Evolutionary conservation across 2,329 filamentous ascomycete species (phyloP), one percentile per base, ranked within the genome.

Genomic region (Diaporthe eres): DNA sequence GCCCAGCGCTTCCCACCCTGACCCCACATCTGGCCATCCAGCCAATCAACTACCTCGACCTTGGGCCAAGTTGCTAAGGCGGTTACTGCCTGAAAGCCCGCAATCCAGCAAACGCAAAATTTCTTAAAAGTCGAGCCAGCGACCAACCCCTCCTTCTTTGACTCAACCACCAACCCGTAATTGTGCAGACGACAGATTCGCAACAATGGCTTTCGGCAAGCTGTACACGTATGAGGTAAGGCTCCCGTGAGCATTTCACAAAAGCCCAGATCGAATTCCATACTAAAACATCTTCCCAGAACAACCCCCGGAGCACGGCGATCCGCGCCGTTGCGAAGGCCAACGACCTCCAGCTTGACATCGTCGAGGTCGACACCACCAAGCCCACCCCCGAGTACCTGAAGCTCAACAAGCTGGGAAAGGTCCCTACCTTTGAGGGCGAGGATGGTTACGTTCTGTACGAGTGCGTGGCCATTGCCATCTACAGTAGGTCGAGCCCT

Each of bases 271-370:
- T 19, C 13, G 34, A 28, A 37, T 28, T 55, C 13, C 34, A 42
- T 39, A 39, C 37, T 70, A 8, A 70, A 19, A 28, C 49, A 5
- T 28, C 22, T 28, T 31, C 81, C 77, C 84, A 98, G 96, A 91
- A 90, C 85, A 98, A 98, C 92, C 90, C 94, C 87, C 96, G 96
- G 90, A 94, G 94, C 86, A 94, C 94, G 83, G 93, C 93, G 85
- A 94, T 98, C 87, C 92, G 93, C 86, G 96, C 95, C 82, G 95
- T 98, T 84, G 97, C 97, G 82, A 98, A 99, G 93, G 95, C 95
- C 89, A 98, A 98, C 89, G 93, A 94, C 85, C 92, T 99, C 85
- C 95, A 98, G 80, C 87, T 99, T 82, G 95, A 98, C 88, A 87
- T 96, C 80, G 93, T 97, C 81, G 87, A 94, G 82, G 94, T 92